Base-by-base conservation (phyloP, 306 rosid species). In the Cucumis hystrix region DNA sequence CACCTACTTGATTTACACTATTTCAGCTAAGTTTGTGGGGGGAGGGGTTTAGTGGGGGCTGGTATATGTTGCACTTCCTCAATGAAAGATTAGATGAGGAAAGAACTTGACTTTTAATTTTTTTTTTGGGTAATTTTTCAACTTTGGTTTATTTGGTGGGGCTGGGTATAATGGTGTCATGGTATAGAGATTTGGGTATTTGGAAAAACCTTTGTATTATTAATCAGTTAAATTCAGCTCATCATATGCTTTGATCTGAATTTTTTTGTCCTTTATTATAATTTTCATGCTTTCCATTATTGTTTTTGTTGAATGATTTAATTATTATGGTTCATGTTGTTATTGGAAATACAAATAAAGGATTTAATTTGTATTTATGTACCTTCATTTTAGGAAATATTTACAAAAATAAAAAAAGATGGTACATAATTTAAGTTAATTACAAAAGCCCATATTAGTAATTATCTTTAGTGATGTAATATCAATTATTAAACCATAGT, bases 111-210 rank as follows among this genome's bases (percentile, higher is more conserved):
- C 35, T 28, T 28, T 28, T 28, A 28, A 28, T 28, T 28, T 28
- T 28, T 28, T 63, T 61, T 67, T 21, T 10, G 43, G 35, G 74
- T 67, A 41, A 20, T 71, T 47, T 25, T 69, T 69, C 28, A 41
- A 69, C n/a, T 23, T 66, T 70, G 47, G 40, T 47, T 16, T 28
- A 49, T 30, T 72, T 72, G 77, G 77, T 72, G 77, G 61, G 77
- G 60, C 58, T 72, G 77, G 77, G 77, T 72, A 72, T 72, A 72
- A 72, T 72, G 77, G 62, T 72, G 77, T 72, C 45, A 17, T 28
- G 77, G 77, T 72, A 72, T 72, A 72, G 77, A 72, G 62, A 72
- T 72, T 72, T 72, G 77, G 77, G 14, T 15, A 4, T 52, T 51
- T 72, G 62, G 60, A 28, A 45, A 49, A 72, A 72, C 41, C 61